Conservation (phyloP, 371 early-diverging fungal genomes). For the Phascolomyces articulosus region DNA sequence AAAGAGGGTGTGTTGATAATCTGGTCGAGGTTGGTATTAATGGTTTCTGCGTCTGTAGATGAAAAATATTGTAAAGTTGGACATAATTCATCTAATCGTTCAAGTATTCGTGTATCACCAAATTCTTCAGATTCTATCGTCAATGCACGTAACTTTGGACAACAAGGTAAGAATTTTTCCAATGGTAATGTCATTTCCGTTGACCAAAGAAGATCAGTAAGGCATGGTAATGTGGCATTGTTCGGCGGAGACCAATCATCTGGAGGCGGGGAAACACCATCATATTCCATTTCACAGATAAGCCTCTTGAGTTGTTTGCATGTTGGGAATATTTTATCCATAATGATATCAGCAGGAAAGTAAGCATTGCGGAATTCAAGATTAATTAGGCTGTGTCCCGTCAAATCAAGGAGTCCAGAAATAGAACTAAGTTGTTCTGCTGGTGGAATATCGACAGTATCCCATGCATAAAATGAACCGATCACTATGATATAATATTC, state of each 20-base stretch:
- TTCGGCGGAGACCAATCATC: conserved; percentile 3
- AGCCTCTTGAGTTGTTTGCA: neutral
- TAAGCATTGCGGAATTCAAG: conserved; percentile 11
- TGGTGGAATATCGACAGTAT: conserved; percentile 11
- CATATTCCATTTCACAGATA: conserved; percentile 9
- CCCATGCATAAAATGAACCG: conserved; percentile 12
- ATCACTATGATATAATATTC: neutral
- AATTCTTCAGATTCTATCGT: conserved; percentile 2
- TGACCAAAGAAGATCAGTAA: conserved; percentile 10
- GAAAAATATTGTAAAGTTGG: conserved; percentile 5
- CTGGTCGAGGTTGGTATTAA: neutral
- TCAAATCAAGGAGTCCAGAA: neutral
- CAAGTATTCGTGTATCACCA: neutral
- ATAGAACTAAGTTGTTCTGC: conserved; percentile 6
- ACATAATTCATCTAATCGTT: conserved; percentile 7
- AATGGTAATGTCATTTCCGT: conserved; percentile 3
- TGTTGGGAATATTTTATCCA: neutral
- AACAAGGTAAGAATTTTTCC: neutral
- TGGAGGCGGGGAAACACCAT: neutral
- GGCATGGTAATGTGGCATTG: neutral
- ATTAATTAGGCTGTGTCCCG: neutral
- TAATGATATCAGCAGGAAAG: neutral
- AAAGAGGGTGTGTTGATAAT: neutral
- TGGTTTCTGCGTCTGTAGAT: neutral
- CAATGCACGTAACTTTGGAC: neutral